These are phyloP conservation scores for Peronospora belbahrii DNA, from an alignment of 352 stramenopile species.

Conservation along the genomic window DNA sequence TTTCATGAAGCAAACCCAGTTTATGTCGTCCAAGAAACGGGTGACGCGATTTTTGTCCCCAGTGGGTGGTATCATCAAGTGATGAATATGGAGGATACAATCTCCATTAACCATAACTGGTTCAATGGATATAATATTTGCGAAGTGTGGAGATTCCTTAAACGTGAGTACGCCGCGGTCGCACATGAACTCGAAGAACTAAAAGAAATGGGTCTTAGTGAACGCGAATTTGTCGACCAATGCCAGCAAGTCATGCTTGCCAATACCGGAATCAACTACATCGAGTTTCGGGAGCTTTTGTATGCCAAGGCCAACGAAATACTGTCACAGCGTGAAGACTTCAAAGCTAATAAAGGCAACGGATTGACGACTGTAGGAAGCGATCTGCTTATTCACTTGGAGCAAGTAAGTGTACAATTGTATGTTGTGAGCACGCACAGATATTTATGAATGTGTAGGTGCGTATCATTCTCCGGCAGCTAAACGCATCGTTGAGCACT, in stretches of 20 bases:
- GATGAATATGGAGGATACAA: constrained; percentile 86
- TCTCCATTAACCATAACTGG: constrained; percentile 98
- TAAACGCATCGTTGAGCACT: constrained; percentile 19
- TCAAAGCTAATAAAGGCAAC: background rate
- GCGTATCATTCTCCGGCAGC: constrained; percentile 23
- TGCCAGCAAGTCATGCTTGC: constrained; percentile 71
- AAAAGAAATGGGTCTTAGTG: constrained; percentile 50
- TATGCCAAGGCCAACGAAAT: constrained; percentile 40
- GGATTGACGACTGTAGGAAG: background rate
- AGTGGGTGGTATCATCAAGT: constrained; percentile 95
- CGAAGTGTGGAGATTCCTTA: constrained; percentile 66
- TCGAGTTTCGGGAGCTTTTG: constrained; percentile 55
- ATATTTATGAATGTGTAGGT: constrained; percentile 15
- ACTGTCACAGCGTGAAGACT: constrained; percentile 2
- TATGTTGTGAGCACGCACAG: background rate
- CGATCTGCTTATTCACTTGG: constrained; percentile 20
- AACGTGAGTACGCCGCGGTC: constrained; percentile 48
- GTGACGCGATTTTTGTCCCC: constrained; percentile 93
- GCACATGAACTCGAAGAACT: constrained; percentile 53
- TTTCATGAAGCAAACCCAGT: constrained; percentile 39
- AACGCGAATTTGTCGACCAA: constrained; percentile 48
- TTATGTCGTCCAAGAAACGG: constrained; percentile 50
- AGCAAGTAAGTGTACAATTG: constrained; percentile 15
- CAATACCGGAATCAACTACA: constrained; percentile 73
- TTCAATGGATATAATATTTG: constrained; percentile 85